phyloP scores from a whole-genome alignment of 306 rosid species.

The Mimosa bimucronata region DNA sequence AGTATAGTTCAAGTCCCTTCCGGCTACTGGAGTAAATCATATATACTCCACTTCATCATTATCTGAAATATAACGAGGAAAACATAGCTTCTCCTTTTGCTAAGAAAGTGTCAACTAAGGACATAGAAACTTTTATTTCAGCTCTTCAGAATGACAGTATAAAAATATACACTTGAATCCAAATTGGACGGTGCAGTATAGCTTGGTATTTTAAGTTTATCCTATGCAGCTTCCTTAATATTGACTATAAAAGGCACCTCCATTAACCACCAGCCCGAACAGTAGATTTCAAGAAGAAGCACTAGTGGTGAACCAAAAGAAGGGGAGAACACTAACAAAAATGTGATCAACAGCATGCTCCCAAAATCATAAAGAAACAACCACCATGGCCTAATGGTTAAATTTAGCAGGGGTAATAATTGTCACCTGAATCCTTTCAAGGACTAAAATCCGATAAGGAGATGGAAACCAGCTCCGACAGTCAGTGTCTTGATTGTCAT shows the following conservation, averaged over 20 bases:
- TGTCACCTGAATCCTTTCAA: constrained; percentile 87
- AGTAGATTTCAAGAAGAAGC: constrained; percentile 3
- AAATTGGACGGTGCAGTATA: not conserved
- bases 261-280: constrained; percentile 8
- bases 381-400: not conserved
- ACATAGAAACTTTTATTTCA: not conserved
- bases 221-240: too few relatives aligned
- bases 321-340: constrained; percentile 5
- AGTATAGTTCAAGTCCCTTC: not conserved
- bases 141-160: not conserved
- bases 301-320: not conserved
- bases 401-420: constrained; percentile 21
- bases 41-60: not conserved
- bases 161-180: constrained; percentile 23
- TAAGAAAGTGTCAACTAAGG: not conserved
- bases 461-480: constrained; percentile 61
- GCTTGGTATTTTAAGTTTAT: too few relatives aligned
- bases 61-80: constrained; percentile 7
- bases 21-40: constrained; percentile 7
- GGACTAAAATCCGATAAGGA: constrained; percentile 77
- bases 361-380: constrained; percentile 28
- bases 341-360: not conserved
- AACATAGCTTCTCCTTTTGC: not conserved
- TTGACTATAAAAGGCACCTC: not conserved
- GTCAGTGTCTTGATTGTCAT: constrained; percentile 40